Evolutionary conservation across 441 rosid genomes (phyloP), one percentile per base, ranked within the genome.

Genomic region (Adansonia madagascariensis): DNA sequence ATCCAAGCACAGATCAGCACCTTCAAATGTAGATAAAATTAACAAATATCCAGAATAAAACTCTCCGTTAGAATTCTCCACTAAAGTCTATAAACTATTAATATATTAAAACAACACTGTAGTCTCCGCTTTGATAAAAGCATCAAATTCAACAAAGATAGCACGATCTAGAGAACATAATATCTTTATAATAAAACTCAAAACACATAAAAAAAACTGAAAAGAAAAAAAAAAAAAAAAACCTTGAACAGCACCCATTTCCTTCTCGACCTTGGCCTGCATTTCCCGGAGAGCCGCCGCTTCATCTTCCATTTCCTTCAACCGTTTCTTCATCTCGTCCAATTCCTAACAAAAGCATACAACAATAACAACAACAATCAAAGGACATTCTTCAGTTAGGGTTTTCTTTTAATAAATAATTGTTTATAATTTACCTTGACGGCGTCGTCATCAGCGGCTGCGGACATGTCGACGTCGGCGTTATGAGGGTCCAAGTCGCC

Each of bases 211-310:
- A 8, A 49, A 20, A 71, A 72, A 55, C 12, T 27, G 4, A 10
- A 9, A 8, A 18, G 53, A 79, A 10, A 10, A 31, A 57, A 20
- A 31, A 61, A 24, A 5, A 66, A 24, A 27, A 57, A 76, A 57
- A 93, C 99, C 98, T 92, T 88, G 96, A 74, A 79, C 93, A 46
- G 90, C 89, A 60, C 98, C 99, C 97, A 95, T 95, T 66, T 95
- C 99, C 76, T 93, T 92, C 92, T 95, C 97, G 43, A 91, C 99
- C 80, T 95, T 95, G 61, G 95, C 95, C 80, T 95, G 98, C 95
- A 95, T 95, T 87, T 92, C 99, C 20, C 99, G 95, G 35, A 95
- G 91, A 80, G 98, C 98, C 14, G 95, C 96, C 20, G 98, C 98
- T 75, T 93, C 98, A 80, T 92, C 99, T 78, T 95, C 99, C 89